Percentiles rank a stretch among this genome's conserved stretches.
Conservation (phyloP, 2,329 filamentous ascomycete genomes). For the Alternaria arborescens region DNA sequence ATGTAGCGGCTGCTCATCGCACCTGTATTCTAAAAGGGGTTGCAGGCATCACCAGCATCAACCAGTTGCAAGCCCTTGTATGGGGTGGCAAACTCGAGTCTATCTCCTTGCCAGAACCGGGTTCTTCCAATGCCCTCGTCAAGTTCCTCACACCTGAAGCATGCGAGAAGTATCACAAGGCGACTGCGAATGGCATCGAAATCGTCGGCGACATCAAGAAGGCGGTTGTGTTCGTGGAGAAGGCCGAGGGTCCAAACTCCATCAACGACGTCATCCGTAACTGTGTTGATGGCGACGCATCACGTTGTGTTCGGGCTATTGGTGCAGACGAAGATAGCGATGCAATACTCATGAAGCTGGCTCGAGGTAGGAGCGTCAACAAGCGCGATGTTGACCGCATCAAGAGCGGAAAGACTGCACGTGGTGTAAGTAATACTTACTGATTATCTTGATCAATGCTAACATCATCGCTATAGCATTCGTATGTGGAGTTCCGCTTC, state of each 20-base stretch:
- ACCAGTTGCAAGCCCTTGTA: constrained; percentile 46
- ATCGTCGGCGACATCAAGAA: constrained; percentile 29
- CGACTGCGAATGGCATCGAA: constrained; percentile 47
- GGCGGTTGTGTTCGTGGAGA: constrained; percentile 41
- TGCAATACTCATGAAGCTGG: constrained; percentile 49
- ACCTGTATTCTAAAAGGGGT: constrained; percentile 41
- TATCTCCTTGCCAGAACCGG: constrained; percentile 36
- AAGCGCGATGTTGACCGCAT: constrained; percentile 58
- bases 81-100: constrained; percentile 51
- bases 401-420: constrained; percentile 51
- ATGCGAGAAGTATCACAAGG: constrained; percentile 44
- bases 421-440: constrained; percentile 49
- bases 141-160: constrained; percentile 46
- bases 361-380: constrained; percentile 42
- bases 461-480: constrained; percentile 42
- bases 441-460: constrained; percentile 7
- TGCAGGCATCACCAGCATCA: constrained; percentile 29
- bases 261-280: constrained; percentile 54
- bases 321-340: constrained; percentile 54
- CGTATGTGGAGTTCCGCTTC: constrained; percentile 59
- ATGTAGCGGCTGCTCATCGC: constrained; percentile 31
- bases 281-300: constrained; percentile 52
- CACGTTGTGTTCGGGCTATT: constrained; percentile 57
- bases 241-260: constrained; percentile 35
- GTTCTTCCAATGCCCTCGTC: constrained; percentile 36